Percentiles rank a stretch among this genome's conserved stretches.
phyloP scores from a whole-genome alignment of 2,329 filamentous ascomycete genomes.

The Rasamsonia emersonii region DNA sequence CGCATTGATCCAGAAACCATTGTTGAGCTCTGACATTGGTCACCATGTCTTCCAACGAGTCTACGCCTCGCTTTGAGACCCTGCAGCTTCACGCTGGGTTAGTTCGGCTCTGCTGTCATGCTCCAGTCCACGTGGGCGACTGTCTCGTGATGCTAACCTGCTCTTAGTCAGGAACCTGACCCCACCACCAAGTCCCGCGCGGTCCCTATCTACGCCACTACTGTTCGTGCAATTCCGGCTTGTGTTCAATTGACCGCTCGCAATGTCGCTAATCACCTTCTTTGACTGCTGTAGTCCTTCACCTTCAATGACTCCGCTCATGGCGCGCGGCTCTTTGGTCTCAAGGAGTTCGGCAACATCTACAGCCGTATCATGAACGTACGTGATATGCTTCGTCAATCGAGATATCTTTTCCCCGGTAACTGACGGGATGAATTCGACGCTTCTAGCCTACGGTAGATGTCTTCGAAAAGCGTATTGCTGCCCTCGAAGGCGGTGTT shows the following conservation, averaged over 20 bases:
- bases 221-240: constrained; percentile 36
- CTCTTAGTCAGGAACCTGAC: constrained; percentile 65
- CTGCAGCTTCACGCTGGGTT: constrained; percentile 80
- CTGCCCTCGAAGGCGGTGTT: constrained; percentile 87
- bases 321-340: constrained; percentile 85
- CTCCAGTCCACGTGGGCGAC: neutral
- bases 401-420: neutral
- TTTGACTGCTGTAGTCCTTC: constrained; percentile 55
- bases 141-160: constrained; percentile 7
- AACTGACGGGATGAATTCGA: constrained; percentile 2
- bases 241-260: constrained; percentile 3
- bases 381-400: constrained; percentile 21
- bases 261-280: neutral
- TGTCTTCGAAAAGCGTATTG: constrained; percentile 92
- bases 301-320: constrained; percentile 95
- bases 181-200: constrained; percentile 75
- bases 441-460: constrained; percentile 69
- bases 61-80: constrained; percentile 61
- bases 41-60: constrained; percentile 27
- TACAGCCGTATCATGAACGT: constrained; percentile 96
- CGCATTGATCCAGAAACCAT: neutral
- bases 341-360: constrained; percentile 96
- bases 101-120: constrained; percentile 15
- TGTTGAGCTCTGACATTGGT: neutral
- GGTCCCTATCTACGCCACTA: constrained; percentile 92